Percentiles rank a stretch among this genome's conserved stretches.
Evolutionary conservation across 2,329 filamentous ascomycete genomes (phyloP).

Genomic region (Colletotrichum abscissum): DNA sequence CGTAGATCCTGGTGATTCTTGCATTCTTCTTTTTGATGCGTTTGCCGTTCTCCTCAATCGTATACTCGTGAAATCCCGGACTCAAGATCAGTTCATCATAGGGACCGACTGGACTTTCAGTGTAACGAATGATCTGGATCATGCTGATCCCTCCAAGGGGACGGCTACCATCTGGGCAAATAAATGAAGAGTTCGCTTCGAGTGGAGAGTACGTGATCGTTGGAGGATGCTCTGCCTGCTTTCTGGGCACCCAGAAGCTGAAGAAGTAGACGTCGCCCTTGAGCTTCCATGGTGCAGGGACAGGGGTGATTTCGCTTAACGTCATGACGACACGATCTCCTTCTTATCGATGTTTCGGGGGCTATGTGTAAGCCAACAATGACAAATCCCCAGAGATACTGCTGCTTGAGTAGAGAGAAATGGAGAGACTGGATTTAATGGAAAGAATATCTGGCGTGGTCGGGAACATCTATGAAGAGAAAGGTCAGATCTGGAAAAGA

Average conservation of each 20-base stretch:
- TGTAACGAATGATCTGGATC: constrained; percentile 63
- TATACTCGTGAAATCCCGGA: constrained; percentile 58
- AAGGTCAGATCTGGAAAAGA: not conserved
- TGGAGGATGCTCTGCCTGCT: constrained; percentile 46
- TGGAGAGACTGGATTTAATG: not conserved
- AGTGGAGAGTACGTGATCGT: constrained; percentile 58
- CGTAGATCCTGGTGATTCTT: constrained; percentile 65
- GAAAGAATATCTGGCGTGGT: not conserved
- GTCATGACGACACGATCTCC: constrained; percentile 12
- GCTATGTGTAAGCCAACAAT: not conserved
- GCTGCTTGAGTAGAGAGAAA: not conserved
- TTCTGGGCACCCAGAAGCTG: constrained; percentile 50
- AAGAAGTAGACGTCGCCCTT: constrained; percentile 58
- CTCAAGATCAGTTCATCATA: constrained; percentile 64
- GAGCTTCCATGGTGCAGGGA: constrained; percentile 53
- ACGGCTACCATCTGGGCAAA: constrained; percentile 46
- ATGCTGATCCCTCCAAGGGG: constrained; percentile 58
- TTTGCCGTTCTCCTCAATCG: constrained; percentile 47
- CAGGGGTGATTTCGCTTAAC: constrained; percentile 5
- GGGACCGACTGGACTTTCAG: constrained; percentile 60
- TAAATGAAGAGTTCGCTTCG: constrained; percentile 54
- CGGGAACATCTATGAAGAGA: not conserved
- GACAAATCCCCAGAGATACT: not conserved
- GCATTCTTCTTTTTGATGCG: constrained; percentile 48
- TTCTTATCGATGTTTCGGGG: not conserved